Base-by-base conservation (phyloP, 768 basidiomycete species). In the Crucibulum laeve region DNA sequence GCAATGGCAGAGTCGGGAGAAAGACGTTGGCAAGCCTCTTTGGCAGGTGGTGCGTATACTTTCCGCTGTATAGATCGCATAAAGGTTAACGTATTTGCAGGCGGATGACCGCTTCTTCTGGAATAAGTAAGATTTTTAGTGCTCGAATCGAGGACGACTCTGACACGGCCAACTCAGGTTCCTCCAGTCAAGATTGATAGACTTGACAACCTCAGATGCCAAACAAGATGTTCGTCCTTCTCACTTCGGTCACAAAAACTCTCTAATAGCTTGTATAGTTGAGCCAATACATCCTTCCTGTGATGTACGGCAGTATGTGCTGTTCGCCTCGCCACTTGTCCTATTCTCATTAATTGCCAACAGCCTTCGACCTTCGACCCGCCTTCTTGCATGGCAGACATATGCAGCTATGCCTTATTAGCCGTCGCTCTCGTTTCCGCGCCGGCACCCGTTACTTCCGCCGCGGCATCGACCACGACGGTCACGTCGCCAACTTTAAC, bases 81-180 rank as follows among this genome's bases (percentile, higher is more conserved):
- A 32, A 25, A 26, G 24, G 19, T 32, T 14, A 22, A 11, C 21
- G 24, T 43, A 56, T 38, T 38, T 47, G 13, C 54, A 94, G 85
- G 86, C 84, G 28, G 96, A 99, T 51, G 92, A 96, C 57, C 77
- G 94, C 49, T 99, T 99, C 68, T 98, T 98, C 66, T 99, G 95
- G 95, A 99, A 99, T 64, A 88, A 81, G 79, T 87, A 45, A 37
- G 64, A n/a, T 13, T 43, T 7, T 38, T 41, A 33, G 21, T 23
- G 11, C 25, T 28, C 17, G 11, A 15, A 18, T 30, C 8, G n/a
- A 8, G 8, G n/a, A 8, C 8, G 28, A 8, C n/a, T 8, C 28
- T 30, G 28, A 30, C 28, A 8, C 28, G 28, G 18, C 34, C 17
- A 5, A 42, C 10, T 52, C n/a, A 74, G 73, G 56, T 76, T 74